Evolutionary conservation across 805 yeast genomes (phyloP).

Genomic region (Wickerhamomyces queroliae): DNA sequence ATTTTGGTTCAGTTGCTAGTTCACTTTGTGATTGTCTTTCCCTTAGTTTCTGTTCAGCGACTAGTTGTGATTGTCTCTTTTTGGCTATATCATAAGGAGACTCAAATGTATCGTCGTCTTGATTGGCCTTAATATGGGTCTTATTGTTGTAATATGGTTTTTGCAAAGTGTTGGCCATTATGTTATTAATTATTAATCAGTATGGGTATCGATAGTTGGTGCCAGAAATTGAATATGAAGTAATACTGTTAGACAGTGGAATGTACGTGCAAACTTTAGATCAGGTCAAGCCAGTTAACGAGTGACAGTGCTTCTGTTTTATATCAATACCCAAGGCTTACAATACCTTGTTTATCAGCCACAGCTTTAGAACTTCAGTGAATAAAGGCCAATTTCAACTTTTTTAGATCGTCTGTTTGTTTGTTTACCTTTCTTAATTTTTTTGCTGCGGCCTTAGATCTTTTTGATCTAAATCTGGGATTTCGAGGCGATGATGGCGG

Average conservation of each 20-base stretch:
- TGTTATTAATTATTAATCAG: neutral
- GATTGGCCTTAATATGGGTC: constrained; percentile 1
- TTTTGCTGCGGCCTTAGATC: constrained; percentile 44
- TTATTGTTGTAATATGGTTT: constrained; percentile 3
- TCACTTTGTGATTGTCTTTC: neutral
- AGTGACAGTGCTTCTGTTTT: no score
- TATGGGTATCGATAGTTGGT: neutral
- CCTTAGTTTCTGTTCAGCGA: constrained; percentile 1
- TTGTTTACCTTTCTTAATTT: neutral
- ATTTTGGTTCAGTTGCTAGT: constrained; percentile 1
- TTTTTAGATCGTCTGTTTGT: neutral
- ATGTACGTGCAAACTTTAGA: no score
- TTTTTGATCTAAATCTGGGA: constrained; percentile 58
- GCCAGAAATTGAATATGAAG: constrained; percentile 10
- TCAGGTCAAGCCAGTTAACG: no score
- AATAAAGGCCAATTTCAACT: neutral
- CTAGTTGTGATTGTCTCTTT: constrained; percentile 12
- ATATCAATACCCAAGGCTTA: neutral
- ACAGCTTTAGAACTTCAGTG: no score
- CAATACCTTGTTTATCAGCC: no score
- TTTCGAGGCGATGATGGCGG: no score
- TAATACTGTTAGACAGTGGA: no score
- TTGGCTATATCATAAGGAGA: constrained; percentile 24
- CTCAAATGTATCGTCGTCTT: constrained; percentile 16
- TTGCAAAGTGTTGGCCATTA: constrained; percentile 1